phyloP scores from a whole-genome alignment of 164 flowering plant genomes.

The Akebia trifoliata region DNA sequence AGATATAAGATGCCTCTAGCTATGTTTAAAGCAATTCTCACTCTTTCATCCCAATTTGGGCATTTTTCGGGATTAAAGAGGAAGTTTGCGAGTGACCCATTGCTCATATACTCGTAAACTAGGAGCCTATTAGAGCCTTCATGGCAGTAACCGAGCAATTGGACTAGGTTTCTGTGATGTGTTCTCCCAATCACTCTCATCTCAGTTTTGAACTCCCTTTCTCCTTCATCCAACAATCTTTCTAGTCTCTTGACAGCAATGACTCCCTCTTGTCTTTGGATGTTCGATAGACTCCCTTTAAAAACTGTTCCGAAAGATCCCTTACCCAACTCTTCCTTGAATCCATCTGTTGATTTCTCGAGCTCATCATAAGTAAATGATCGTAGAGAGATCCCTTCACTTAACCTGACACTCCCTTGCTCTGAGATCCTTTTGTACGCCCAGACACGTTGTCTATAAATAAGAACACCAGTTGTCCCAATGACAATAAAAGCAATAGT shows the following conservation, averaged over 20 bases:
- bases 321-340: background rate
- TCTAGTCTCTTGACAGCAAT: constrained; percentile 1
- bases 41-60: background rate
- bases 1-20: constrained; percentile 33
- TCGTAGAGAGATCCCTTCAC: too few species aligned
- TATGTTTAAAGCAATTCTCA: constrained; percentile 3
- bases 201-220: constrained; percentile 3
- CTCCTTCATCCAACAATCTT: background rate
- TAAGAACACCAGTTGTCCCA: too few species aligned
- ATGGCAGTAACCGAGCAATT: background rate
- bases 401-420: too few species aligned
- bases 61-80: background rate
- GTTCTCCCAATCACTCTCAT: constrained; percentile 4
- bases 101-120: constrained; percentile 12
- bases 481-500: too few species aligned
- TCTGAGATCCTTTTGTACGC: too few species aligned
- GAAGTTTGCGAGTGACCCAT: constrained; percentile 7
- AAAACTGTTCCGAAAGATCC: constrained; percentile 5
- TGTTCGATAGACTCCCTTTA: background rate
- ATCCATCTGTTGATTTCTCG: too few species aligned
- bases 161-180: constrained; percentile 7
- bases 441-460: too few species aligned
- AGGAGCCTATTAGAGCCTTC: constrained; percentile 1
- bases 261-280: background rate
- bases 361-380: too few species aligned